A percentile compares a stretch with the other conserved stretches of the same genome.
These are phyloP conservation scores for Hypomontagnella monticulosa DNA, from an alignment of 495 filamentous ascomycete genomes.

Conservation along the genomic window DNA sequence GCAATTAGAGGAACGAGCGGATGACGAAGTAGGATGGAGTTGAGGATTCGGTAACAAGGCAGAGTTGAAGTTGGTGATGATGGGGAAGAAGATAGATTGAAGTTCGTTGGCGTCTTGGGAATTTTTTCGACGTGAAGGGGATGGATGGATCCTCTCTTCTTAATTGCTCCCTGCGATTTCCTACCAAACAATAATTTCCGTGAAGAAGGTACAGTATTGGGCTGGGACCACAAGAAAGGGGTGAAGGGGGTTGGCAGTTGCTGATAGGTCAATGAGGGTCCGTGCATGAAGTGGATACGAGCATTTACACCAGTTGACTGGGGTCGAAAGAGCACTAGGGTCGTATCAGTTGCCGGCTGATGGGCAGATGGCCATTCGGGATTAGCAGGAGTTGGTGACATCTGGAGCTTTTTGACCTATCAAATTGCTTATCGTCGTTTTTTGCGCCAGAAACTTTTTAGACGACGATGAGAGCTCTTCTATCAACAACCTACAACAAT, in stretches of 20 bases:
- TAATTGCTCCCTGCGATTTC: slow-evolving; percentile 51
- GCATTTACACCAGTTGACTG: too few relatives aligned
- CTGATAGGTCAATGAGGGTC: slow-evolving; percentile 53
- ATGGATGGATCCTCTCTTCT: slow-evolving; percentile 44
- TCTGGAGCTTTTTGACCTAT: slow-evolving; percentile 18
- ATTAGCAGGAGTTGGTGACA: background rate
- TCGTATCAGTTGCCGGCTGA: slow-evolving; percentile 36
- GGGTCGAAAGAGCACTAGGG: slow-evolving; percentile 1
- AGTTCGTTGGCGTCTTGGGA: slow-evolving; percentile 34
- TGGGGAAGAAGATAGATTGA: slow-evolving; percentile 28
- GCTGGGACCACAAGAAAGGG: slow-evolving; percentile 51
- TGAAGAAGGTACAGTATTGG: slow-evolving; percentile 49
- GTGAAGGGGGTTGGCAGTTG: slow-evolving; percentile 45
- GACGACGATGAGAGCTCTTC: slow-evolving; percentile 27
- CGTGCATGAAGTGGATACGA: slow-evolving; percentile 45
- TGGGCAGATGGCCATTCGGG: slow-evolving; percentile 29
- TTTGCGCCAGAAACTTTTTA: slow-evolving; percentile 36
- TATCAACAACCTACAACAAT: slow-evolving; percentile 5
- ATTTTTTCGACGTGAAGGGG: slow-evolving; percentile 43
- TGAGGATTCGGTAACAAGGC: slow-evolving; percentile 25
- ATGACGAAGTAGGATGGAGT: slow-evolving; percentile 24
- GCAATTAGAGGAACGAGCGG: slow-evolving; percentile 44
- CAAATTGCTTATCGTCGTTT: slow-evolving; percentile 9
- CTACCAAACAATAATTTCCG: slow-evolving; percentile 62
- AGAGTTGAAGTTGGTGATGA: slow-evolving; percentile 41